These are phyloP conservation scores for Monosporascus sp. DNA, from an alignment of 2,329 filamentous ascomycete genomes.

Conservation along the genomic window DNA sequence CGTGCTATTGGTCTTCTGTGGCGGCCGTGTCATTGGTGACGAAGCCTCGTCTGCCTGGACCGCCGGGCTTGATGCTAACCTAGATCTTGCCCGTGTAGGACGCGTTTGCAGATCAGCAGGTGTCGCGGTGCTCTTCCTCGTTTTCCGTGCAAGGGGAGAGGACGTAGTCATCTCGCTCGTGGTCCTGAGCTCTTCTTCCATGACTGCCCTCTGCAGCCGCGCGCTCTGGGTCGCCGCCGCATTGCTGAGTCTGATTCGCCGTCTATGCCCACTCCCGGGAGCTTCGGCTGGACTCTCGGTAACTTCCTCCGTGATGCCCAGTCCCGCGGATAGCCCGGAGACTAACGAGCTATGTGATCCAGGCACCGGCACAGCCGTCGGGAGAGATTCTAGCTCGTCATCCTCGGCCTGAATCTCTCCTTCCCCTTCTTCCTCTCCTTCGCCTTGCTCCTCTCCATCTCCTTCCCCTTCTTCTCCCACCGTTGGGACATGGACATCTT, in stretches of 20 bases:
- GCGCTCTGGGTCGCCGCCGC: constrained; percentile 33
- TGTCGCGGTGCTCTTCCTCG: constrained; percentile 28
- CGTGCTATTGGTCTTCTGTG: constrained; percentile 17
- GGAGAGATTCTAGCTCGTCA: constrained; percentile 10
- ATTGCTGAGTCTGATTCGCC: constrained; percentile 31
- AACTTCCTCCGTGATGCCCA: constrained; percentile 35
- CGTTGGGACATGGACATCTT: background rate
- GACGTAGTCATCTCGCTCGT: constrained; percentile 28
- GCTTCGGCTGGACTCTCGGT: constrained; percentile 49
- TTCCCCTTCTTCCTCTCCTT: background rate
- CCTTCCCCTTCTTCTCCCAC: background rate
- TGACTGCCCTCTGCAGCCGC: constrained; percentile 37
- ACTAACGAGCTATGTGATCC: constrained; percentile 12
- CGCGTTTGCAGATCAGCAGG: constrained; percentile 10
- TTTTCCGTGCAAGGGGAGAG: constrained; percentile 41
- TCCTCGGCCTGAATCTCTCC: constrained; percentile 1
- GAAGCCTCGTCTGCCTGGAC: constrained; percentile 11
- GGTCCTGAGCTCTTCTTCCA: constrained; percentile 24
- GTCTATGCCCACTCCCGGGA: constrained; percentile 50
- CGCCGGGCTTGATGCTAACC: constrained; percentile 10
- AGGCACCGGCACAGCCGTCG: constrained; percentile 11
- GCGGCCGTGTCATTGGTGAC: constrained; percentile 13
- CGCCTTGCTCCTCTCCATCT: background rate
- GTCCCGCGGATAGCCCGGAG: constrained; percentile 13
- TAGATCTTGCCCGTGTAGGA: constrained; percentile 17